Evolutionary conservation across 768 basidiomycete genomes (phyloP).

Genomic region (Lactifluus piperatus): DNA sequence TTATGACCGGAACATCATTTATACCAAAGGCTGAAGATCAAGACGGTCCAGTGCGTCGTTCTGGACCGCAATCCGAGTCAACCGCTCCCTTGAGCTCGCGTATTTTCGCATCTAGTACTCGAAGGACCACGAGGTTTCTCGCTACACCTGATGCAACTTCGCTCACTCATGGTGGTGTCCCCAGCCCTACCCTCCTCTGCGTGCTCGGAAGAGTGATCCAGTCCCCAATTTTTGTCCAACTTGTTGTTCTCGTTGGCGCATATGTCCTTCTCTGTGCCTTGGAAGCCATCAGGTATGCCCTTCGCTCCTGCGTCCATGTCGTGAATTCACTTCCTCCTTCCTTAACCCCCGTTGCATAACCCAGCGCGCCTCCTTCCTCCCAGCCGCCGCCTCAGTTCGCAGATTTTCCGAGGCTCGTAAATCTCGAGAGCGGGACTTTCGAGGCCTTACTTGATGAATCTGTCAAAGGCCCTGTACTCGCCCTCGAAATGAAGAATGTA

Average conservation of each 20-base stretch:
- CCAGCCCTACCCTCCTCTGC: constrained; percentile 22
- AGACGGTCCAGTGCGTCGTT: not conserved
- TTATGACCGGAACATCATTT: constrained; percentile 2
- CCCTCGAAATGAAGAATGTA: constrained; percentile 63
- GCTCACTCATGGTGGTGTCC: not conserved
- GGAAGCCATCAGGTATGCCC: constrained; percentile 34
- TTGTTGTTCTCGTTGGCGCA: constrained; percentile 45
- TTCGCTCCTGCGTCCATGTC: constrained; percentile 47
- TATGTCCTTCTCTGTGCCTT: constrained; percentile 35
- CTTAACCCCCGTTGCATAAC: constrained; percentile 12
- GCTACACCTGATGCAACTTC: not conserved
- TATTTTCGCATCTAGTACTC: not conserved
- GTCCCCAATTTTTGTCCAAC: constrained; percentile 44
- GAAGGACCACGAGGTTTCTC: not conserved
- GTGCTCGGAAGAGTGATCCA: constrained; percentile 42
- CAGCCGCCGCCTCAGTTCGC: constrained; percentile 34
- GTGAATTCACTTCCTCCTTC: constrained; percentile 45
- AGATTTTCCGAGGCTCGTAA: constrained; percentile 52
- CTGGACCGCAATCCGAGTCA: not conserved
- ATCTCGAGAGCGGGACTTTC: constrained; percentile 53
- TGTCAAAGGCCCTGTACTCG: constrained; percentile 48
- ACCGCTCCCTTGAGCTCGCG: not conserved
- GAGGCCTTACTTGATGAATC: constrained; percentile 54
- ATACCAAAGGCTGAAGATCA: not conserved
- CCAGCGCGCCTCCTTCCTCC: constrained; percentile 13